These are phyloP conservation scores for Cladosporium colombiae DNA, from an alignment of 2,329 filamentous ascomycete genomes.

Conservation along the genomic window DNA sequence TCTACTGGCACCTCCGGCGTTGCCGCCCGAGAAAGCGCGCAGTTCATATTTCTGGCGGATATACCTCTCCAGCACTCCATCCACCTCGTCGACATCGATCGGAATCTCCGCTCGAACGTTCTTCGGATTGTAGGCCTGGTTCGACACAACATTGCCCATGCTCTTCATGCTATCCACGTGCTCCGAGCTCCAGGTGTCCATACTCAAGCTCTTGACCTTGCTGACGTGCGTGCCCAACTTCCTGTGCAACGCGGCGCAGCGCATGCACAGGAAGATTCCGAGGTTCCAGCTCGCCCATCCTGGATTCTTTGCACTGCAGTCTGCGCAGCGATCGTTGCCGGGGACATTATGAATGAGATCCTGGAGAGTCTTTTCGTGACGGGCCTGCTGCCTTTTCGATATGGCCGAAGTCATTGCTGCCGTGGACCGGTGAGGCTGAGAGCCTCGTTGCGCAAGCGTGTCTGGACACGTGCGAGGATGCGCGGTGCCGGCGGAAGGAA, in stretches of 20 bases:
- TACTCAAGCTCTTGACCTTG: slow-evolving; percentile 97
- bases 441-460: slow-evolving; percentile 17
- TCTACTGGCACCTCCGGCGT: slow-evolving; percentile 32
- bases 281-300: slow-evolving; percentile 99
- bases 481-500: slow-evolving; percentile 7
- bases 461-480: slow-evolving; percentile 8
- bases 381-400: slow-evolving; percentile 96
- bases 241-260: slow-evolving; percentile 90
- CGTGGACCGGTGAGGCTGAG: not conserved
- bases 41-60: slow-evolving; percentile 92
- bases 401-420: slow-evolving; percentile 67
- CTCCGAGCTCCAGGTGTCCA: slow-evolving; percentile 95
- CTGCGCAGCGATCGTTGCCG: slow-evolving; percentile 91
- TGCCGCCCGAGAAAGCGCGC: slow-evolving; percentile 50
- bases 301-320: slow-evolving; percentile 90
- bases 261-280: slow-evolving; percentile 96
- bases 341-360: slow-evolving; percentile 81
- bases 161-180: slow-evolving; percentile 99
- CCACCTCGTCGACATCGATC: slow-evolving; percentile 86
- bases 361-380: slow-evolving; percentile 89
- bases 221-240: slow-evolving; percentile 97
- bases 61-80: slow-evolving; percentile 92
- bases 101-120: slow-evolving; percentile 82
- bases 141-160: slow-evolving; percentile 82
- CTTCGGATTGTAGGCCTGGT: slow-evolving; percentile 85